Percentiles rank a stretch among this genome's conserved stretches.
Conservation (phyloP, 257 asterid species). For the Verbascum thapsus region DNA sequence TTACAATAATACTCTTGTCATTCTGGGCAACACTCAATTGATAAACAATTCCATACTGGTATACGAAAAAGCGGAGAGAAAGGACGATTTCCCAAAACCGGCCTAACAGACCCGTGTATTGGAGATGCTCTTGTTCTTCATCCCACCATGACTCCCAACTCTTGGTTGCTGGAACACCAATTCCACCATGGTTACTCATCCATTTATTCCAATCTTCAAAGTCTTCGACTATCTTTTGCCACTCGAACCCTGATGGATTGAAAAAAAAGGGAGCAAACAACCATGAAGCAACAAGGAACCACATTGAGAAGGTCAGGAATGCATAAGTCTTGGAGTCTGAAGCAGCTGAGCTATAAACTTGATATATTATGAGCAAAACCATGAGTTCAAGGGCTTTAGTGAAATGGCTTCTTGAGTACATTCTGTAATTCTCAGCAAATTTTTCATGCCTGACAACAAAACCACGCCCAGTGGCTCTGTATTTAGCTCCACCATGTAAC, state of each 20-base stretch:
- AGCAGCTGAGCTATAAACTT: constrained; percentile 54
- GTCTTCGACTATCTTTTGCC: constrained; percentile 98
- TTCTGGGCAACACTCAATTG: constrained; percentile 67
- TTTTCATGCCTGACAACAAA: constrained; percentile 91
- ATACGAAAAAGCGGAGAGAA: constrained; percentile 72
- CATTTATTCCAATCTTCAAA: constrained; percentile 93
- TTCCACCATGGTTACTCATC: constrained; percentile 78
- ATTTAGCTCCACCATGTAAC: constrained; percentile 92
- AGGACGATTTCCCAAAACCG: constrained; percentile 72
- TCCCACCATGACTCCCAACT: constrained; percentile 99
- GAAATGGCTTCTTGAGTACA: constrained; percentile 96
- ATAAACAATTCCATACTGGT: constrained; percentile 90
- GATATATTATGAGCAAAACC: constrained; percentile 69
- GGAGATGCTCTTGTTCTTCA: constrained; percentile 91
- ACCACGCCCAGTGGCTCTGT: constrained; percentile 98
- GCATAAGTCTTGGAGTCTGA: constrained; percentile 32
- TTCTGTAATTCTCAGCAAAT: constrained; percentile 87
- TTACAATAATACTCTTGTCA: constrained; percentile 68
- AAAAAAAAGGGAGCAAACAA: constrained; percentile 88
- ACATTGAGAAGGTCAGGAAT: constrained; percentile 62
- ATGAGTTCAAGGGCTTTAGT: constrained; percentile 81
- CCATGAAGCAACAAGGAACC: constrained; percentile 91
- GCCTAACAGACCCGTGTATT: constrained; percentile 66
- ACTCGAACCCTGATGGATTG: constrained; percentile 94
- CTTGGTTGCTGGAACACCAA: constrained; percentile 85